phyloP scores from a whole-genome alignment of 2,329 filamentous ascomycete species.

The Coniochaeta sp. region DNA sequence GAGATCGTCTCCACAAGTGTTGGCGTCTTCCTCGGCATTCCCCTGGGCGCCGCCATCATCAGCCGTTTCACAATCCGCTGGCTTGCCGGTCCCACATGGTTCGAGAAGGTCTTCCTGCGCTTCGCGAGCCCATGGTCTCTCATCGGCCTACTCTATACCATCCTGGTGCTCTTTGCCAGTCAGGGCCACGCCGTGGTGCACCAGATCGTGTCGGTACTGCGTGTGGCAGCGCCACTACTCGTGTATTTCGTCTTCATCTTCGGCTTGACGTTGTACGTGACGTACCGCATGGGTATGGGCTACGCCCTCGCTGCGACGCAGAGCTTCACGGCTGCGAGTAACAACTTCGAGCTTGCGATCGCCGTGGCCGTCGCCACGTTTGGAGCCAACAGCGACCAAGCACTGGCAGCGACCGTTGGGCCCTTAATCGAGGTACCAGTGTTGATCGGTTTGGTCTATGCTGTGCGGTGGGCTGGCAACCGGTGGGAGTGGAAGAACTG shows the following conservation, averaged over 20 bases:
- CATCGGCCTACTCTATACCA: slow-evolving; percentile 79
- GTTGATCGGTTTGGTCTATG: slow-evolving; percentile 68
- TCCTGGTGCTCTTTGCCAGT: slow-evolving; percentile 80
- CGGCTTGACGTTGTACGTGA: slow-evolving; percentile 55
- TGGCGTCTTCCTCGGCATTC: slow-evolving; percentile 78
- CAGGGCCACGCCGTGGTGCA: slow-evolving; percentile 71
- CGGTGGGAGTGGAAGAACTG: slow-evolving; percentile 45
- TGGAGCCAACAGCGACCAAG: slow-evolving; percentile 70
- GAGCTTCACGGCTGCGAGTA: slow-evolving; percentile 83
- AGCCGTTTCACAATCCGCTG: slow-evolving; percentile 58
- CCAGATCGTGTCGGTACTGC: slow-evolving; percentile 74
- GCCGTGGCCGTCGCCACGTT: slow-evolving; percentile 79
- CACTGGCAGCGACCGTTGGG: slow-evolving; percentile 74
- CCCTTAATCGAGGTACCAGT: slow-evolving; percentile 85
- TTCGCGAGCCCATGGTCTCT: slow-evolving; percentile 68
- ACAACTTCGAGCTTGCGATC: slow-evolving; percentile 90
- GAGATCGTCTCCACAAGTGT: slow-evolving; percentile 68
- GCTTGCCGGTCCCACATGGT: slow-evolving; percentile 56
- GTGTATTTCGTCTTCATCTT: slow-evolving; percentile 78
- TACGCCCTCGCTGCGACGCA: slow-evolving; percentile 68
- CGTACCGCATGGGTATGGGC: slow-evolving; percentile 56
- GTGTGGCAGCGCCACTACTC: slow-evolving; percentile 72
- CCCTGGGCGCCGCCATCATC: slow-evolving; percentile 70
- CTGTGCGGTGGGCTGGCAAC: slow-evolving; percentile 51
- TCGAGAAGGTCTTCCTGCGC: slow-evolving; percentile 60